These are phyloP conservation scores for Dryas alaskensis DNA, from an alignment of 306 rosid species.

Conservation along the genomic window DNA sequence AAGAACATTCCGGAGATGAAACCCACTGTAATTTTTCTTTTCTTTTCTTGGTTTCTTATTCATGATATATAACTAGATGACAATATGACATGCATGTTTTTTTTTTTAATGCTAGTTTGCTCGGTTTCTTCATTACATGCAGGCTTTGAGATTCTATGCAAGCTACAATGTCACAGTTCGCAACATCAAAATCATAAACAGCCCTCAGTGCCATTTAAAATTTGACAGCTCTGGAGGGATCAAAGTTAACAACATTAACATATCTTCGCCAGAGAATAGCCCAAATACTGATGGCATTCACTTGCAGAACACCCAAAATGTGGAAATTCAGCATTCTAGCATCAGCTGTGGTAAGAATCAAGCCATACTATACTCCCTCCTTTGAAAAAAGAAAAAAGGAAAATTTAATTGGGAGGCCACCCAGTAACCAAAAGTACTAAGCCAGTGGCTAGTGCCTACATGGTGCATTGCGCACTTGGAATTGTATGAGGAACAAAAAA, in stretches of 20 bases:
- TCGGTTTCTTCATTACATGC: background rate
- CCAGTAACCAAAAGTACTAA: conserved; percentile 20
- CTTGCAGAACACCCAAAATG: conserved; percentile 82
- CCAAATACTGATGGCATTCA: conserved; percentile 96
- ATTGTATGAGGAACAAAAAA: conserved; percentile 17
- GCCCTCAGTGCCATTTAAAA: conserved; percentile 90
- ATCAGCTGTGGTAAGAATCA: conserved; percentile 60
- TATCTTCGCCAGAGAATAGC: conserved; percentile 75
- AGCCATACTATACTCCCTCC: background rate
- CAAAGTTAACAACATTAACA: conserved; percentile 59
- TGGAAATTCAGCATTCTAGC: conserved; percentile 68
- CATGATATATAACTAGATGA: background rate
- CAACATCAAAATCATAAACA: conserved; percentile 64
- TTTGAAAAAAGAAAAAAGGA: background rate
- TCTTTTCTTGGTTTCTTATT: background rate
- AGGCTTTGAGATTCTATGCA: conserved; percentile 90
- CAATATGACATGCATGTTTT: too few species aligned
- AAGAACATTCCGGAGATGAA: conserved; percentile 47
- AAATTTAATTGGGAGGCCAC: background rate
- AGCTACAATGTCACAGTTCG: conserved; percentile 55
- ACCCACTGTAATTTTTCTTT: conserved; percentile 62
- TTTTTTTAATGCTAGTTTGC: background rate
- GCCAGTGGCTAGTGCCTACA: conserved; percentile 19
- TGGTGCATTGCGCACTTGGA: conserved; percentile 43
- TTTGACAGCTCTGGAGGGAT: conserved; percentile 72